Evolutionary conservation across 805 yeast species (phyloP).

Genomic region (Myxozyma melibiosi): DNA sequence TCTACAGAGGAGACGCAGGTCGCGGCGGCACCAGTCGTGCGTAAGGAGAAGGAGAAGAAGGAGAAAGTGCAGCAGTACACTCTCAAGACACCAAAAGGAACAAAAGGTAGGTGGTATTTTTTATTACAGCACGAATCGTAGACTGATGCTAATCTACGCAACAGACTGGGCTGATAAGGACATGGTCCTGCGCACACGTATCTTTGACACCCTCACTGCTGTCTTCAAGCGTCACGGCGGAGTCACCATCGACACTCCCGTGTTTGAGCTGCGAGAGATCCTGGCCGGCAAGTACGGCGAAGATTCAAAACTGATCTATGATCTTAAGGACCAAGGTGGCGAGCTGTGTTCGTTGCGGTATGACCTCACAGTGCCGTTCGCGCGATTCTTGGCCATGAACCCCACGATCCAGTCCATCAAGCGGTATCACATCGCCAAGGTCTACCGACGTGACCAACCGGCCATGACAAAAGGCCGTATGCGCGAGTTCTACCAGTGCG

Average conservation of each 20-base stretch:
- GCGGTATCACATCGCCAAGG: slow-evolving; percentile 96
- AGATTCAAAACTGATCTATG: slow-evolving; percentile 94
- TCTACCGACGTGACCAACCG: slow-evolving; percentile 98
- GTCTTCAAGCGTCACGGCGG: slow-evolving; percentile 96
- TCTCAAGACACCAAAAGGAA: slow-evolving; percentile 93
- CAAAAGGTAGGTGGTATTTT: slow-evolving; percentile 32
- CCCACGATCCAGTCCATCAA: slow-evolving; percentile 78
- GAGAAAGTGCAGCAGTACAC: slow-evolving; percentile 64
- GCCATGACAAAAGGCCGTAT: slow-evolving; percentile 99
- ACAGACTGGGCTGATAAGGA: slow-evolving; percentile 96
- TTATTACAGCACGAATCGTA: neutral
- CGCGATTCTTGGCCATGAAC: slow-evolving; percentile 95
- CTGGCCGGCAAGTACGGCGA: slow-evolving; percentile 98
- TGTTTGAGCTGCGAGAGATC: slow-evolving; percentile 92
- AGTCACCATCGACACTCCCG: slow-evolving; percentile 98
- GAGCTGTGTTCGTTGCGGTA: slow-evolving; percentile 93
- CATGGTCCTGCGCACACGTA: slow-evolving; percentile 90
- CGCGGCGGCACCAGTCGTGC: neutral
- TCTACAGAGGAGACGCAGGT: neutral
- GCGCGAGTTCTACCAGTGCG: slow-evolving; percentile 99
- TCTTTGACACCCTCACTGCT: slow-evolving; percentile 69
- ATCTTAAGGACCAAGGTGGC: slow-evolving; percentile 98
- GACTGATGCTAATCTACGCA: neutral
- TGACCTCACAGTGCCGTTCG: slow-evolving; percentile 97
- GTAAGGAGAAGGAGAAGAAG: slow-evolving; percentile 37